These are phyloP conservation scores for Phytophthora uliginosa DNA, from an alignment of 352 stramenopile species.

Conservation along the genomic window DNA sequence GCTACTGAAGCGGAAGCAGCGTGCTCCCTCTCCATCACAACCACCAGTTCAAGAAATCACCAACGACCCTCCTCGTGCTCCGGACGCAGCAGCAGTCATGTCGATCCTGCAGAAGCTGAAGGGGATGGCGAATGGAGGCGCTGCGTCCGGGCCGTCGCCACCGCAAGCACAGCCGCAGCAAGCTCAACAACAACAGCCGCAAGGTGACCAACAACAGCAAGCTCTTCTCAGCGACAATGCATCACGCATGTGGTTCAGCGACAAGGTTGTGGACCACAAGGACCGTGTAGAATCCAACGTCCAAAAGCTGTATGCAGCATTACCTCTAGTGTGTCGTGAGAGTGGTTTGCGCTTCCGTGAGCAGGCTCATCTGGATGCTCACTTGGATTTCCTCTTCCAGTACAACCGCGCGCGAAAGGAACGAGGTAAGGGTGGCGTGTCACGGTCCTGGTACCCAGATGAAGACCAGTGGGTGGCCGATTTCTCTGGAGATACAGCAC, in stretches of 20 bases:
- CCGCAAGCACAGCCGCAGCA: conserved; percentile 23
- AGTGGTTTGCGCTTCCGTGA: conserved; percentile 87
- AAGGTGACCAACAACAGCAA: conserved; percentile 24
- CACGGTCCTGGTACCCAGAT: conserved; percentile 85
- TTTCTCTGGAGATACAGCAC: conserved; percentile 66
- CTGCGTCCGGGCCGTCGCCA: conserved; percentile 18
- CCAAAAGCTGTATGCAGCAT: conserved; percentile 85
- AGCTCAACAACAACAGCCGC: conserved; percentile 24
- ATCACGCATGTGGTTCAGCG: conserved; percentile 89
- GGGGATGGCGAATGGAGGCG: conserved; percentile 43
- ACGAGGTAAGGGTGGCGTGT: conserved; percentile 83
- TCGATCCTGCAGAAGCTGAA: conserved; percentile 90
- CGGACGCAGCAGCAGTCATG: conserved; percentile 83
- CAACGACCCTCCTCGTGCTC: conserved; percentile 63
- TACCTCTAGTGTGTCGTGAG: conserved; percentile 84
- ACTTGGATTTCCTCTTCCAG: conserved; percentile 90
- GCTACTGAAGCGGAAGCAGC: conserved; percentile 81
- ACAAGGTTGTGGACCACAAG: conserved; percentile 86
- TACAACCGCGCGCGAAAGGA: conserved; percentile 88
- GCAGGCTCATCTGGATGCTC: conserved; percentile 78
- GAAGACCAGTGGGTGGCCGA: conserved; percentile 87
- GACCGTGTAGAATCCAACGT: conserved; percentile 89
- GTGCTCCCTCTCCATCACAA: conserved; percentile 29
- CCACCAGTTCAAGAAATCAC: conserved; percentile 58
- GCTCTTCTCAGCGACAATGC: conserved; percentile 44